Evolutionary conservation across 768 basidiomycete genomes (phyloP).

Genomic region (Auriscalpium vulgare): DNA sequence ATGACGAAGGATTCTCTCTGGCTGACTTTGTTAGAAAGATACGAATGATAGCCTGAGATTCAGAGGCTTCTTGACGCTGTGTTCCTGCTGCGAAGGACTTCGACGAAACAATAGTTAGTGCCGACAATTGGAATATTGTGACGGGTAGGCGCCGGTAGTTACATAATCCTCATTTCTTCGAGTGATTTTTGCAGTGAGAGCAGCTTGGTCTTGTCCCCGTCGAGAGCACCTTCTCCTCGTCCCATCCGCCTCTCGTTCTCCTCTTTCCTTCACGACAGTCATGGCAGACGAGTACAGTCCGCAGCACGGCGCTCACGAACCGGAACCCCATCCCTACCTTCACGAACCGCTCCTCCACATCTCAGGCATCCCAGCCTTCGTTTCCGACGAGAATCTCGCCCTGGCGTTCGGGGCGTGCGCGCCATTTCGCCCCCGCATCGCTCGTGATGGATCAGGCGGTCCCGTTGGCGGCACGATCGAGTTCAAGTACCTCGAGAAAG

Average conservation of each 20-base stretch:
- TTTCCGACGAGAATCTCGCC: constrained; percentile 73
- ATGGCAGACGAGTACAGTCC: constrained; percentile 14
- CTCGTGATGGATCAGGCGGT: constrained; percentile 45
- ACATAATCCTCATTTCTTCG: neutral
- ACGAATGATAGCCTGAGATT: too few relatives aligned
- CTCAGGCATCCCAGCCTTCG: constrained; percentile 64
- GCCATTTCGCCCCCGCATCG: constrained; percentile 74
- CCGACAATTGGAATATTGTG: too few relatives aligned
- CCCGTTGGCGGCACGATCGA: constrained; percentile 69
- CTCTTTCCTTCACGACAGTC: neutral
- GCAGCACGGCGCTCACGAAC: constrained; percentile 11
- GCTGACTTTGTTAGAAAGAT: too few relatives aligned
- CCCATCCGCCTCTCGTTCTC: neutral
- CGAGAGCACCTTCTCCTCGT: neutral
- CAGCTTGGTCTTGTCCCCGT: neutral
- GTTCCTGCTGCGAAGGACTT: too few relatives aligned
- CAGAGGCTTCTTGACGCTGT: too few relatives aligned
- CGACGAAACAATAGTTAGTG: too few relatives aligned
- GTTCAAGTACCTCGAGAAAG: constrained; percentile 76
- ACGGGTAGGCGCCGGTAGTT: neutral
- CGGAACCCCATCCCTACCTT: constrained; percentile 70
- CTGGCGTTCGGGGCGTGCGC: constrained; percentile 65
- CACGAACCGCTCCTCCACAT: constrained; percentile 79
- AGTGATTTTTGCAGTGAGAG: neutral
- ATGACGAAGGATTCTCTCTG: too few relatives aligned